phyloP scores from a whole-genome alignment of 1,284 basidiomycete genomes.

The Coniophora puteana region DNA sequence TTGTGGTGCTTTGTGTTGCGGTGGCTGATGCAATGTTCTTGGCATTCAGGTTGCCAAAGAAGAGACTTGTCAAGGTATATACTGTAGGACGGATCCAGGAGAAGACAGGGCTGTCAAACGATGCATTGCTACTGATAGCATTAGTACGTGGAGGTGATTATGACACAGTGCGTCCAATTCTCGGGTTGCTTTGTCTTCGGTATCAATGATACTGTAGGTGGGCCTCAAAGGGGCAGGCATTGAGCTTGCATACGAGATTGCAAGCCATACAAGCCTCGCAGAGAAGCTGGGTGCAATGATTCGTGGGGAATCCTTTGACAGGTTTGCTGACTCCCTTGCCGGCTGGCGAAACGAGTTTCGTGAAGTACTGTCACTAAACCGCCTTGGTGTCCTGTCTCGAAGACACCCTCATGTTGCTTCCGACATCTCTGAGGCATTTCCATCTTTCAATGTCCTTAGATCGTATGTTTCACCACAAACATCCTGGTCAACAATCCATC shows the following conservation, averaged over 20 bases:
- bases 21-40: background rate
- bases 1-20: background rate
- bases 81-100: background rate
- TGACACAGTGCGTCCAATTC: background rate
- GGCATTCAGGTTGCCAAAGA: background rate
- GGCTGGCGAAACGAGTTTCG: background rate
- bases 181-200: background rate
- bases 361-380: background rate
- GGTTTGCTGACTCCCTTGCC: background rate
- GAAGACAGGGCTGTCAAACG: background rate
- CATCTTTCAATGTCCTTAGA: background rate
- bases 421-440: slow-evolving; percentile 1
- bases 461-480: no score
- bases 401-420: background rate
- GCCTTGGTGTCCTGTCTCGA: background rate
- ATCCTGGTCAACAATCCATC: no score
- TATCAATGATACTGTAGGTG: background rate
- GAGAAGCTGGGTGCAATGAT: background rate
- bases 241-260: background rate
- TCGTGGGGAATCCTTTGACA: background rate
- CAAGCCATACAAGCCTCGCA: background rate
- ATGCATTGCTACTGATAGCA: background rate
- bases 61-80: slow-evolving; percentile 1
- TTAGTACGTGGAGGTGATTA: slow-evolving; percentile 1
- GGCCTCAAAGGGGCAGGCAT: background rate